Base-by-base conservation (phyloP, 2,329 filamentous ascomycete species). In the Massarina eburnea region DNA sequence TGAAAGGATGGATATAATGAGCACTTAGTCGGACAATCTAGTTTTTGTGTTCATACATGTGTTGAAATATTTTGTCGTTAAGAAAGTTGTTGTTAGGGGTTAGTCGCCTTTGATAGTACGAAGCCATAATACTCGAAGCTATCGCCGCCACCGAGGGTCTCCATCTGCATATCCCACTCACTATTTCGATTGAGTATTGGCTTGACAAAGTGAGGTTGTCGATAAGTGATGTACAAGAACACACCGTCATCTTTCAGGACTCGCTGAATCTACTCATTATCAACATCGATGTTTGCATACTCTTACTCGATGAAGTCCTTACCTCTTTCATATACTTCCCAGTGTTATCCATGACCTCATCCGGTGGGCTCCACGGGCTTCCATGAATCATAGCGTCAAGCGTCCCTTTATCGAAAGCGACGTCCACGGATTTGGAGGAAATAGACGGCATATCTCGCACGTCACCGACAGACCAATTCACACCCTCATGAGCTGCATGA, bases 351-450 rank as follows among this genome's bases (percentile, higher is more conserved):
- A 67, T 53, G 1, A 80, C 77, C 26, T 78, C 73, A 6, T 72
- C 67, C 0, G 77, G 78, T 1, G 79, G 79, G 48, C 66, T 74
- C 78, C 78, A 81, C 0, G 73, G 74, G 49, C 73, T 79, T 2
- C 79, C 78, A 54, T 78, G 70, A 24, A 82, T 77, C 74, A 82
- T 80, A 36, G 75, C 77, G 61, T 82, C 78, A 3, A 82, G 64
- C 1, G 78, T 81, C 3, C 73, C 73, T 58, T 82, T 82, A 52
- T 82, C 78, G 51, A 85, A 81, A 9, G 80, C 80, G 5, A 83
- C 71, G 53, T 81, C 77, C 30, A 84, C 58, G 1, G 72, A 75
- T 1, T 48, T 55, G 24, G 71, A 62, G 1, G 64, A 55, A 1
- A 81, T 53, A 1, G 60, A 58, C 8, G 61, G 54, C 71, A 84